Evolutionary conservation across 495 filamentous ascomycete species (phyloP), one percentile per base, ranked within the genome.

Genomic region (Penicillium paradoxum): DNA sequence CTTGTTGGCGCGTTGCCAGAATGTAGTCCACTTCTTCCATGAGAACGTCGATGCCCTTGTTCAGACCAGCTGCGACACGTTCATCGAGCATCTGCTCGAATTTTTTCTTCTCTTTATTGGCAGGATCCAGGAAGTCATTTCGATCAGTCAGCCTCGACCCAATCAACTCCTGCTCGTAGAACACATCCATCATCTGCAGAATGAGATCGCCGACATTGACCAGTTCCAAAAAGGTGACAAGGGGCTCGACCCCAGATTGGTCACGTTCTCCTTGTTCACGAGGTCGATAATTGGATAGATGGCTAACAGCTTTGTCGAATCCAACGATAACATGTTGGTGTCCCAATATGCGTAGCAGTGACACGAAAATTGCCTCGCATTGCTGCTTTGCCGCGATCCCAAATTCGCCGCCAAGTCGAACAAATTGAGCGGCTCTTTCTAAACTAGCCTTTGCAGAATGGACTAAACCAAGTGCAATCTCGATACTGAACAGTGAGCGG

Each of bases 61-160:
- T 96, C 55, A 99, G 72, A 7, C 95, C 95, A 24, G 93, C 90
- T 1, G 95, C 95, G 18, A 99, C 95, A 45, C 89, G 86, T 71
- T 97, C 95, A 64, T 99, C 95, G 9, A 99, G 84, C 87, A 96
- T 96, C 69, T 97, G 91, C 75, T 99, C 95, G 54, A 99, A 99
- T 41, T 87, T 89, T 72, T 96, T 97, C 80, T 99, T 99, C 59
- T 92, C 91, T 56, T 95, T 85, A 17, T 85, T 86, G 0, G 91
- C 89, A 4, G 91, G 90, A 61, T 93, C 89, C 30, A 99, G 72
- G 62, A 97, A 99, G 68, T 99, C 93, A 59, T 95, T 91, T 19
- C 87, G 83, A 61, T 99, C 92, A 11, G 87, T 87, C 45, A 99
- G 83, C 55, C 88, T 88, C 3, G 83, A 79, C 0, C 82, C 83